Evolutionary conservation across 306 rosid genomes (phyloP).

Genomic region (Aeschynomene evenia): DNA sequence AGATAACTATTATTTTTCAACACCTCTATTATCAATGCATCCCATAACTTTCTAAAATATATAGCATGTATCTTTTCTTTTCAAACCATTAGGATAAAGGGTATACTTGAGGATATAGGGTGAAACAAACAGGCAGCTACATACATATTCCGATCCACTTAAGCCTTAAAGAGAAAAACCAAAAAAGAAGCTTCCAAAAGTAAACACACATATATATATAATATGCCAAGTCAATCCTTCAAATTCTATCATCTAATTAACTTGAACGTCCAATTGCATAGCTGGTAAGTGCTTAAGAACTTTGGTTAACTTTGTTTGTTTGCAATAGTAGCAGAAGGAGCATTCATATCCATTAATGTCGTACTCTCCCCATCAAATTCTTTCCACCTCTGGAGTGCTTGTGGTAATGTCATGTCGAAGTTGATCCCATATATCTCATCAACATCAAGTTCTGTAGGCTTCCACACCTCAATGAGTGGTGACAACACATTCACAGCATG

Average conservation of each 20-base stretch:
- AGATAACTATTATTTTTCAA: not conserved
- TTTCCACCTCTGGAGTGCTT: conserved; percentile 71
- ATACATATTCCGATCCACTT: no score
- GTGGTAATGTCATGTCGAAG: conserved; percentile 59
- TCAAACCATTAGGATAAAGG: not conserved
- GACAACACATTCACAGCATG: conserved; percentile 76
- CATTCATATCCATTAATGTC: conserved; percentile 24
- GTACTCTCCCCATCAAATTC: conserved; percentile 48
- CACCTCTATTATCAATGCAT: not conserved
- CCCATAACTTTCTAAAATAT: not conserved
- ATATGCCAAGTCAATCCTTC: not conserved
- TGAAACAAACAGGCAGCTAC: not conserved
- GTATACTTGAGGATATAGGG: not conserved
- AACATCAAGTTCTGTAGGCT: conserved; percentile 48
- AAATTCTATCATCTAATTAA: not conserved
- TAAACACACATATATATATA: no score
- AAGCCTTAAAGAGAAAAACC: not conserved
- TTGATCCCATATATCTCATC: conserved; percentile 56
- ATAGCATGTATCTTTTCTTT: not conserved
- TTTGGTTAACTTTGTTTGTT: conserved; percentile 53
- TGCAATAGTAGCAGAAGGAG: conserved; percentile 36
- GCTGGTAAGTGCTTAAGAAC: conserved; percentile 34
- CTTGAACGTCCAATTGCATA: conserved; percentile 47
- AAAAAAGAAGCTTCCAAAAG: not conserved
- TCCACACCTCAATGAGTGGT: conserved; percentile 77